Conservation (phyloP, 768 basidiomycete species). For the Lactarius pseudohatsudake region DNA sequence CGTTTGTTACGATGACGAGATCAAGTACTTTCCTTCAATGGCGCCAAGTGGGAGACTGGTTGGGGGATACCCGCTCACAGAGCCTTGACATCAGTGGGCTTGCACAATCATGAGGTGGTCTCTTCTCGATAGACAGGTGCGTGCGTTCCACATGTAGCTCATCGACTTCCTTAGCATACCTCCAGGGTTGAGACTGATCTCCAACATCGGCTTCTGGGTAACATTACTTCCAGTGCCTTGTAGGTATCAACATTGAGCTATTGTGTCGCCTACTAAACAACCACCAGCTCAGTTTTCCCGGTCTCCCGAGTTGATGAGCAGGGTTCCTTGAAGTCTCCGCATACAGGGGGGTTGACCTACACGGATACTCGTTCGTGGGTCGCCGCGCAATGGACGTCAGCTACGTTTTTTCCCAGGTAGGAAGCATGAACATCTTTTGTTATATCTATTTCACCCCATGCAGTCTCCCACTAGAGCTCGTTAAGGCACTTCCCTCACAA, state of each 20-base stretch:
- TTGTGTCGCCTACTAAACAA: slow-evolving; percentile 19
- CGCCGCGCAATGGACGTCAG: slow-evolving; percentile 34
- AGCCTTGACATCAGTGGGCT: slow-evolving; percentile 42
- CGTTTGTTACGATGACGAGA: slow-evolving; percentile 46
- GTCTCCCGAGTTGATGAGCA: slow-evolving; percentile 6
- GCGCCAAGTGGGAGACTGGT: slow-evolving; percentile 63
- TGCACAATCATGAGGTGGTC: slow-evolving; percentile 37
- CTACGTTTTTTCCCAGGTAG: slow-evolving; percentile 54
- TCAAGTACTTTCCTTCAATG: slow-evolving; percentile 53
- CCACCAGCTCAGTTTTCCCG: slow-evolving; percentile 54
- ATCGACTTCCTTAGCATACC: neutral
- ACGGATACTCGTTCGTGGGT: slow-evolving; percentile 49
- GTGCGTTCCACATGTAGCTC: neutral
- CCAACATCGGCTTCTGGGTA: slow-evolving; percentile 11
- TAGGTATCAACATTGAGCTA: neutral
- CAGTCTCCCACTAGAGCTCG: slow-evolving; percentile 25
- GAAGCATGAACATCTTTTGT: slow-evolving; percentile 5
- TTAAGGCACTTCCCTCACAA: slow-evolving; percentile 18
- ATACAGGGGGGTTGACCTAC: slow-evolving; percentile 38
- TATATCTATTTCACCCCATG: slow-evolving; percentile 3
- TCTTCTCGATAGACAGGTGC: slow-evolving; percentile 41
- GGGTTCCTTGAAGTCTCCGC: slow-evolving; percentile 3
- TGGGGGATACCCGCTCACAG: slow-evolving; percentile 40
- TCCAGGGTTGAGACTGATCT: slow-evolving; percentile 10
- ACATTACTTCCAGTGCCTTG: slow-evolving; percentile 6